Evolutionary conservation across 805 yeast genomes (phyloP), one percentile per base, ranked within the genome.

Genomic region (Metschnikowia henanensis): DNA sequence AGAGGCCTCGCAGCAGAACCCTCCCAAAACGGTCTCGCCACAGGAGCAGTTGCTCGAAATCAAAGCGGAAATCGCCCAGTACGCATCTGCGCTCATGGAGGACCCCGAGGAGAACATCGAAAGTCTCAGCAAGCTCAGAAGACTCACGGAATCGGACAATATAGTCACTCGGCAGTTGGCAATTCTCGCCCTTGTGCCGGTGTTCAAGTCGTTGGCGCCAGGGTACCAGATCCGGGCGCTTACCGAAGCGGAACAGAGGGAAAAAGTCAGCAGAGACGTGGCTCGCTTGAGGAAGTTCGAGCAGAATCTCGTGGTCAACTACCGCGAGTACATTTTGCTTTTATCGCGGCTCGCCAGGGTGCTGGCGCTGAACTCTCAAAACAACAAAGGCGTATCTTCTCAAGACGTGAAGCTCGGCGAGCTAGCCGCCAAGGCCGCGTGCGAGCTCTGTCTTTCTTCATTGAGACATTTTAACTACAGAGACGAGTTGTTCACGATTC

Each of bases 41-140:
- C 62, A 44, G 85, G 25, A 85, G 59, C 73, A 72, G 43, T 68
- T 87, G 20, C 53, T 74, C 6, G 75, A 78, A 45, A 70, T 86
- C 32, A 87, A 90, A 57, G 97, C 90, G 65, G 87, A 86, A 43
- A 78, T 94, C 32, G 96, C 98, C 0, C 81, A 77, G 16, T 63
- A 84, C 37, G 97, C 95, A 1, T 86, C 87, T 30, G 76, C 77
- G 32, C 66, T 92, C 28, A 81, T 81, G 56, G 95, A 90, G 60
- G 87, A 88, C 46, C 97, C 98, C 6, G 98, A 94, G 62, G 96
- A 88, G 57, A 79, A 91, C 56, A 73, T 84, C 6, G 59, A 77
- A 12, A 70, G 80, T 22, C 68, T 91, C 10, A 75, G 85, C 2
- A 79, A 91, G 59, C 71, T 87, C 38, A 69, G 87, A 41, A 80